Evolutionary conservation across 2,329 filamentous ascomycete species (phyloP).

Genomic region (Fusarium sp.): DNA sequence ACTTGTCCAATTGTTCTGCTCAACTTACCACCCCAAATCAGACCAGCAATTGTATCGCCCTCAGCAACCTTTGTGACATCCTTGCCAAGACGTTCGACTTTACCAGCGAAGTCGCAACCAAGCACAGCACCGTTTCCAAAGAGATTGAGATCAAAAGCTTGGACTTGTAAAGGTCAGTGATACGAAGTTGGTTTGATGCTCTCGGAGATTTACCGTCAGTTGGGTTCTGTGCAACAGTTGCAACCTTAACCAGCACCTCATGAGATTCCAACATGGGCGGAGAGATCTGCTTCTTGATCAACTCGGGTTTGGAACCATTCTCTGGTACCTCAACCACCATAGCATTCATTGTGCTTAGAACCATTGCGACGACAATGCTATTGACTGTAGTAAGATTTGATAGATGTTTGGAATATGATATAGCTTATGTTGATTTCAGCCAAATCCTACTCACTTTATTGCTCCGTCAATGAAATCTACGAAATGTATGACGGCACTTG

Average conservation of each 20-base stretch:
- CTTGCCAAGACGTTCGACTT: constrained; percentile 49
- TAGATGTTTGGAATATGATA: not conserved
- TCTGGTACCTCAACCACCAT: constrained; percentile 36
- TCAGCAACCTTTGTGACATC: constrained; percentile 32
- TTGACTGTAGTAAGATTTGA: not conserved
- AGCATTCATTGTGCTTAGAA: constrained; percentile 27
- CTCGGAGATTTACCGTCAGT: constrained; percentile 35
- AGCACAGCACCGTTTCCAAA: constrained; percentile 54
- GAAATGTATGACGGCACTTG: constrained; percentile 14
- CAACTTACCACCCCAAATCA: constrained; percentile 48
- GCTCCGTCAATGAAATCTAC: not conserved
- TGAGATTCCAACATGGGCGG: constrained; percentile 26
- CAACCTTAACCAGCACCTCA: constrained; percentile 43
- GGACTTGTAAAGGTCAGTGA: constrained; percentile 39
- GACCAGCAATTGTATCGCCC: constrained; percentile 42
- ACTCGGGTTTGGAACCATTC: constrained; percentile 20
- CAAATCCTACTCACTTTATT: not conserved
- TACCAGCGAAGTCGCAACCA: constrained; percentile 54
- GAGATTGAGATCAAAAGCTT: constrained; percentile 51
- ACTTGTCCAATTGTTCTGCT: not conserved
- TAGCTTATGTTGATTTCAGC: not conserved
- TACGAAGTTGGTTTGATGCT: not conserved
- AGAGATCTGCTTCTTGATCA: constrained; percentile 30
- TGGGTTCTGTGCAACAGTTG: constrained; percentile 45
- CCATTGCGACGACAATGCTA: constrained; percentile 11